Conservation (phyloP, 345 rosid genomes). For the Syzygium jambos region DNA sequence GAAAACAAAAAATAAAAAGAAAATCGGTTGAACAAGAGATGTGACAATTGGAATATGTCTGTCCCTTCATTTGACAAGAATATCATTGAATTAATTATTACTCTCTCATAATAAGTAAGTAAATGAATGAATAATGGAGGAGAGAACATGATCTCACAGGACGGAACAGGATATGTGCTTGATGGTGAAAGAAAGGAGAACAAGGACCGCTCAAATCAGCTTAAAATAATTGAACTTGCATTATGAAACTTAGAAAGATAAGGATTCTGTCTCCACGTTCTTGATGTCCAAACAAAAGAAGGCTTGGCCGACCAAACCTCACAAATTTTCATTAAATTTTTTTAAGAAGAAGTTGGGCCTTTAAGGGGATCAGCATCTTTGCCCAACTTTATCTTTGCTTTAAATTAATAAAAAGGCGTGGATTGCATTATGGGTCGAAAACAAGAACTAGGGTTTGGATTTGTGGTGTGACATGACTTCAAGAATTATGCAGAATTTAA, state of each 20-base stretch:
- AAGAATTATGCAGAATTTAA: neutral
- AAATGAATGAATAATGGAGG: neutral
- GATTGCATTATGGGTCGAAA: neutral
- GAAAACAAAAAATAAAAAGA: neutral
- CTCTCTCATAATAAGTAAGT: neutral
- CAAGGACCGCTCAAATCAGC: neutral
- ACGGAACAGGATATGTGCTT: neutral
- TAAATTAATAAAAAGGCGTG: neutral
- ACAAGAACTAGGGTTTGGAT: neutral
- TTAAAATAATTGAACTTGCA: neutral
- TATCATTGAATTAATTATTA: neutral
- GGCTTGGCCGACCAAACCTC: neutral
- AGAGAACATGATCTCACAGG: neutral
- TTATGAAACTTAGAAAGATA: neutral
- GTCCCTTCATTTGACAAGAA: neutral
- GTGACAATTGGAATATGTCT: neutral
- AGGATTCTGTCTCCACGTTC: constrained; percentile 5
- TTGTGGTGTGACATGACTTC: neutral
- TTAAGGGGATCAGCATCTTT: neutral
- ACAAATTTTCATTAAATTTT: neutral
- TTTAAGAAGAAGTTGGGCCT: neutral
- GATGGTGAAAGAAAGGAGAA: neutral
- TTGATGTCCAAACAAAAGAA: neutral
- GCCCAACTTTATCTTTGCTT: neutral
- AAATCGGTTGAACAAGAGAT: neutral